Base-by-base conservation (phyloP, 768 basidiomycete species). In the Sarcodon sp. region DNA sequence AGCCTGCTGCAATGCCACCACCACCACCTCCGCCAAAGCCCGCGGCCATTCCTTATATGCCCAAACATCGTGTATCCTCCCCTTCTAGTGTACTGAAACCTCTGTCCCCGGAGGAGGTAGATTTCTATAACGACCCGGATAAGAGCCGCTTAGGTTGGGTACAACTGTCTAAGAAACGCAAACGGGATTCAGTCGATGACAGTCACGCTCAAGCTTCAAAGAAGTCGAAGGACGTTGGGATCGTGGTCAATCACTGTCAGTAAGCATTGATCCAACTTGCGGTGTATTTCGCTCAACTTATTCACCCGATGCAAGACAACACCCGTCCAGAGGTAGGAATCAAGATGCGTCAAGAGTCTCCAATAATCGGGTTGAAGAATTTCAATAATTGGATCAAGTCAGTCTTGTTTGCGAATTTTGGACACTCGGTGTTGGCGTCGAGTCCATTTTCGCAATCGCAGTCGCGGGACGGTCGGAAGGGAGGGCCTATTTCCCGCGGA, bases 361-460 rank as follows among this genome's bases (percentile, higher is more conserved):
- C 92, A 38, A 99, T 98, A 56, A 90, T 96, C 47, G 96, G 96
- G 35, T 76, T 99, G 47, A 97, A 96, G 65, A 85, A 76, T 61
- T 99, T 98, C 69, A 99, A 99, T 68, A 99, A 99, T 68, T 99
- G 96, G 96, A 85, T 98, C 56, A 99, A 99, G 64, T 91, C 90
- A 8, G 93, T 98, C 13, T 73, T 98, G 52, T 96, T 99, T 59
- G 82, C 85, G 7, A 86, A 86, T 46, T 96, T 88, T 57, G 87
- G 85, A 0, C 80, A 83, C 60, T 81, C 84, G 3, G 80, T 70
- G 33, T 71, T 90, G 35, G 63, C 69, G 33, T 62, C 64, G 38
- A 70, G 69, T 49, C 52, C 59, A 9, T 55, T 47, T 51, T 51
- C 51, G 63, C 55, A 50, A 31, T 34, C 6, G 50, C 54, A 50